Base-by-base conservation (phyloP, 139 green algal species). In the Haematococcus lacustris region DNA sequence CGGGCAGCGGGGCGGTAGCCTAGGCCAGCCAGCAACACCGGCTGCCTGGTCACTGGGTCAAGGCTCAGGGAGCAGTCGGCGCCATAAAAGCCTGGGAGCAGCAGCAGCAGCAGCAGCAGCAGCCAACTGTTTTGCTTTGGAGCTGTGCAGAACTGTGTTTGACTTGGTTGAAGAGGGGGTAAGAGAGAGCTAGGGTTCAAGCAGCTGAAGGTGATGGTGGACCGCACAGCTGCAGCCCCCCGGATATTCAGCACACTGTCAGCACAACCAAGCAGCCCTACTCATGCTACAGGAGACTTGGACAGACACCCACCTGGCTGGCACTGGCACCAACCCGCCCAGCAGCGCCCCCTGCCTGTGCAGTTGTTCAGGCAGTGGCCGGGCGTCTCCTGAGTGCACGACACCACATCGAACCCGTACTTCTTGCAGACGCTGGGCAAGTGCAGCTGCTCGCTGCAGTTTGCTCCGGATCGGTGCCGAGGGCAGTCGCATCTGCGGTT, bases 11-110 rank as follows among this genome's bases (percentile, higher is more conserved):
- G 64, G 32, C 34, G 33, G 70, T 66, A 83, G 21, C 78, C 78
- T 57, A 83, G 64, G 25, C 73, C 78, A 25, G 47, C 69, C 28
- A 83, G 64, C 38, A 76, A 39, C 51, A 64, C 43, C 0, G 73
- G 73, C 57, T 70, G 74, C 62, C 26, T 38, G 30, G 59, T 51
- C 21, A 34, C 32, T 0, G n/a, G 32, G 35, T 80, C 51, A 33
- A 83, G n/a, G 0, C 73, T 79, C 39, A 83, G 51, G 0, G 77
- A 83, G 51, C 77, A 83, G 68, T 83, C 77, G 0, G 51, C 77
- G 1, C 77, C 77, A 47, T 75, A 83, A 61, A 73, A 75, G 1
- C 77, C 77, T 83, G 76, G 7, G 3, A 37, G n/a, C n/a, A 51
- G 5, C 5, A n/a, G 6, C n/a, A 28, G 7, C 25, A 43, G 59